Evolutionary conservation across 805 yeast genomes (phyloP), one percentile per base, ranked within the genome.

Genomic region (Kuraishia ogatae): DNA sequence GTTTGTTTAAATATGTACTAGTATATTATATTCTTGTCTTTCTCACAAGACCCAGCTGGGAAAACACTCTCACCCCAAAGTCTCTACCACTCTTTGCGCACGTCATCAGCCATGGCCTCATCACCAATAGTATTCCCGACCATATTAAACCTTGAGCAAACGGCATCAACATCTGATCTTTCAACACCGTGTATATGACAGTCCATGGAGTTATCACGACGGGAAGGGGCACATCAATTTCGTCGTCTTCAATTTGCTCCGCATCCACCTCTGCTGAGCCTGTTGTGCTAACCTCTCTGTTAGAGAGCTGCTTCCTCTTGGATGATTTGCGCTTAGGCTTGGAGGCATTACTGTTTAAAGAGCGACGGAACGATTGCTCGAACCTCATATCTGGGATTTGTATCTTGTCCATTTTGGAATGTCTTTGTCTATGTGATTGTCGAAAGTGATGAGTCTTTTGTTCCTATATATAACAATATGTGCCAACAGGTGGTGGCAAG

Each of bases 311-410:
- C 43, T 15, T 35, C 43, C 19, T 28, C 24, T 6, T 19, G 26
- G 24, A n/a, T n/a, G n/a, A n/a, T 48, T 21, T 23, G 3, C 35
- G 28, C 51, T 28, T 35, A 19, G 21, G 28, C 21, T n/a, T 47
- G 15, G 74, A 58, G 0, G 71, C 62, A 50, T 66, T 67, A 15
- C 56, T 51, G 10, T 58, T 53, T 7, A 68, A 60, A n/a, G 79
- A 71, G 39, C 73, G 69, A 58, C 73, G 65, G 64, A 86, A 86
- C 2, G 87, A 71, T 55, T 83, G 78, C 61, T 84, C 89, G 61
- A 84, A 85, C 50, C 93, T 72, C 23, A 86, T 68, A 61, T 87
- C 93, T 0, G 92, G 92, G 2, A 78, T 71, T 1, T 66, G 56
- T 20, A 65, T 57, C 23, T 35, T 48, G 39, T 48, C 53, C 55